Evolutionary conservation across 2,329 filamentous ascomycete species (phyloP), one percentile per base, ranked within the genome.

Genomic region (Pseudocercospora fijiensis): DNA sequence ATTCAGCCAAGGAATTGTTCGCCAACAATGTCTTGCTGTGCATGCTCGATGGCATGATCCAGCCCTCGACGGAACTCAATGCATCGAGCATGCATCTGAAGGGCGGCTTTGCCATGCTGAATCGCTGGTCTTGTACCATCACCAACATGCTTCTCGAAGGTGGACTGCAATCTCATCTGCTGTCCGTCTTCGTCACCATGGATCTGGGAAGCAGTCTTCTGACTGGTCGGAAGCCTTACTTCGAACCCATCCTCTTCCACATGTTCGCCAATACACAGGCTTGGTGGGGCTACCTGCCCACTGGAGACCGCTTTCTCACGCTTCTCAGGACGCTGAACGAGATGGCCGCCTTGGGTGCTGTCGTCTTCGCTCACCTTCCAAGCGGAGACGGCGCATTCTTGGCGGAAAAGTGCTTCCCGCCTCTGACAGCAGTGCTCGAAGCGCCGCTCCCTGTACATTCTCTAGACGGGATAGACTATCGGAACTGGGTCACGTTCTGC

Each of bases 21-120:
- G 55, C 56, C 4, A 65, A 61, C 13, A 67, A 65, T 11, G 47
- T 67, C 2, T 20, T 67, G 20, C 58, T 67, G 22, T 64, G 62
- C 27, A 55, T 67, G 30, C 52, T 67, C 33, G 65, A 67, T 41
- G 65, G 65, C 13, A 67, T 67, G 65, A 67, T 67, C 8, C 62
- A 65, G 27, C 65, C 65, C 2, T 60, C 51, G 13, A 57, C 60
- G 4, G 65, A 67, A 22, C 30, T 58, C 5, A 65, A 64, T 27
- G 65, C 65, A 4, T 64, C 62, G 24, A 61, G 59, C 3, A 43
- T 65, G 58, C 65, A 67, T 45, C 37, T 67, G 37, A 65, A 63
- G 52, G 65, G 65, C 30, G 65, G 65, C 18, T 65, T 61, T 30
- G 65, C 65, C 18, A 67, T 67, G 37, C 63, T 67, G n/a, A 58